Base-by-base conservation (phyloP, 2,329 filamentous ascomycete species). In the Penicillium corylophilum region DNA sequence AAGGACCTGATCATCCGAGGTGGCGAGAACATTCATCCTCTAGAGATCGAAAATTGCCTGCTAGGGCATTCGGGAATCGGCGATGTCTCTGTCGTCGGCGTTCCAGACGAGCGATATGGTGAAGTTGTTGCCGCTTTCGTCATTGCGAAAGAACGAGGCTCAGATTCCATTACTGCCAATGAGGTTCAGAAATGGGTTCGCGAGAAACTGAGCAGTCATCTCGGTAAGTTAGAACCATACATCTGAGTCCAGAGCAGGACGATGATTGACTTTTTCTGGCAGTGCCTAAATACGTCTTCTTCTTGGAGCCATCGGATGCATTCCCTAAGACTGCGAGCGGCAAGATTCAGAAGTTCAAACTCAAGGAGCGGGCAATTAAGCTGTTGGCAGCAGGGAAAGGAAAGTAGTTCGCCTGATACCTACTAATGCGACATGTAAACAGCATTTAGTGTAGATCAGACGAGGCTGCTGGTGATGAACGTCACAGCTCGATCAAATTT, bases 1-100 rank as follows among this genome's bases (percentile, higher is more conserved):
- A 97, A 97, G 73, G 94, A 99, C 68, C 74, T 97, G 48, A 96
- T 99, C 63, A 97, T 97, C 67, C 83, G 90, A 23, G 93, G 89
- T 24, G 94, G 94, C 22, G 94, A 97, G 70, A 99, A 99, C 69
- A 96, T 96, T 50, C 90, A 96, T 69, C 94, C 94, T 0, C 78
- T 96, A 5, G 94, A 97, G 71, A 81, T 97, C 3, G 94, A 99
- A 71, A 92, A 95, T 67, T 93, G 85, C 60, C 79, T 97, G 5
- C 84, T 95, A 55, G 82, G 82, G 36, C 86, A 93, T 66, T 79
- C 83, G 2, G 77, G 79, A 3, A 79, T 97, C 0, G 77, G 79
- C 13, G 90, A 96, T 57, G 90, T 84, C 3, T 89, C 86, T 58
- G 89, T 96, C 1, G 89, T 95, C 0, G 94, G 92, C 0, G 75